Conservation (phyloP, 2,329 filamentous ascomycete genomes). For the Fusarium mangiferae region DNA sequence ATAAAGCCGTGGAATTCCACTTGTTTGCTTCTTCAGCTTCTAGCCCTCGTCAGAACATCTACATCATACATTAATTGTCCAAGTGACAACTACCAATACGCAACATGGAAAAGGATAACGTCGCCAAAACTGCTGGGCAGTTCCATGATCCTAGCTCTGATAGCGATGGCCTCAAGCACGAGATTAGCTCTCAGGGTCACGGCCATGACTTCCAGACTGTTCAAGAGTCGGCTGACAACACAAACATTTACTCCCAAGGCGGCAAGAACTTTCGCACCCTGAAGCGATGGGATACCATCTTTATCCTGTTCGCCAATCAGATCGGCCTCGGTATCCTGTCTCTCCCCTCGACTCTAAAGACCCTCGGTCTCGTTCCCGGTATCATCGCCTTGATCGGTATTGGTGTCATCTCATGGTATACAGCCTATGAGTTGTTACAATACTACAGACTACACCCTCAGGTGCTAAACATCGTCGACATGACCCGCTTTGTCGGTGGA, state of each 20-base stretch:
- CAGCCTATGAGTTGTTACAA: slow-evolving; percentile 61
- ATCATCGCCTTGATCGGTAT: slow-evolving; percentile 73
- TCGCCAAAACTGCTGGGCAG: slow-evolving; percentile 3
- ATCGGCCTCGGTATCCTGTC: slow-evolving; percentile 61
- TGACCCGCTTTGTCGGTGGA: slow-evolving; percentile 63
- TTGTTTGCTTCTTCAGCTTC: not conserved
- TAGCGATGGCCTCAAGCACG: slow-evolving; percentile 23
- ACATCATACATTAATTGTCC: not conserved
- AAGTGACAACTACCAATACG: not conserved
- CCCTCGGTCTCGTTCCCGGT: slow-evolving; percentile 73
- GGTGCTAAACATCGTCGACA: slow-evolving; percentile 74
- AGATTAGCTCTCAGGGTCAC: slow-evolving; percentile 9
- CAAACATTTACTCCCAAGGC: slow-evolving; percentile 36
- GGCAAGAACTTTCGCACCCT: slow-evolving; percentile 40
- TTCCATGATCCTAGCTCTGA: slow-evolving; percentile 23
- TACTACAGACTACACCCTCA: slow-evolving; percentile 75
- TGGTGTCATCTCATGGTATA: slow-evolving; percentile 71
- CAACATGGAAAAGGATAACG: slow-evolving; percentile 18
- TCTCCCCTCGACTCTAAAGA: slow-evolving; percentile 74
- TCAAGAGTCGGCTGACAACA: slow-evolving; percentile 28
- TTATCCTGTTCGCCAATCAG: slow-evolving; percentile 41
- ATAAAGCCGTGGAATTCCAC: slow-evolving; percentile 8
- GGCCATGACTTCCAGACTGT: slow-evolving; percentile 30
- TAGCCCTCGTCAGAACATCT: not conserved
- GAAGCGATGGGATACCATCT: slow-evolving; percentile 39